Base-by-base conservation (phyloP, 108 stramenopile genomes). In the Fragilaria crotonensis region DNA sequence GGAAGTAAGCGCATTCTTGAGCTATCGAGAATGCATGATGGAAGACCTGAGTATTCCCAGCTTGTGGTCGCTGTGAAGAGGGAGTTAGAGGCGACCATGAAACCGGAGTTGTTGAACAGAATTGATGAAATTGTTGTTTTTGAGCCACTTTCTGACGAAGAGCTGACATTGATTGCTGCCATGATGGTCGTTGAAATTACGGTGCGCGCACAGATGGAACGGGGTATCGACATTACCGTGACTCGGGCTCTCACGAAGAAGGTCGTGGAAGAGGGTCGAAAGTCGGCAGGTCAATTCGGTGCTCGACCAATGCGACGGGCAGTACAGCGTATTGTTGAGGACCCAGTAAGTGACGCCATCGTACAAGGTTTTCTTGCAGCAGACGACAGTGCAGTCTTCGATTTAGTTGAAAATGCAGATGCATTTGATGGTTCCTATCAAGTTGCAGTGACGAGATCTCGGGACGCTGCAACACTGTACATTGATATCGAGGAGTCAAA, bases 111-210 rank as follows among this genome's bases (percentile, higher is more conserved):
- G 33, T 70, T 99, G 61, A 99, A 99, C 71, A 87, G 98, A n/a
- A 85, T 99, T 57, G 98, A 99, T 64, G 98, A 99, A 70, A 95
- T 98, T 52, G 88, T 98, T 28, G 79, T 96, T 53, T 99, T 99
- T 67, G 76, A 77, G 22, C 91, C 95, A 2, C 74, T 99, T 47
- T 60, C 70, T 30, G 57, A 63, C 45, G 36, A 59, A 20, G 78
- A 97, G 53, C 76, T 99, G 50, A 55, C 66, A 20, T 73, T 65
- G 26, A 96, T 99, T 44, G 78, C 85, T 7, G 27, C 52, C 18
- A 63, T 85, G 45, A 76, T 84, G 55, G 51, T 91, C n/a, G 57
- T 81, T 22, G 63, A 75, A 56, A 75, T 73, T 0, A 59, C 80
- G 30, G 66, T 77, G 36, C 66, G 90, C 25, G 89, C 89, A 29